phyloP scores from a whole-genome alignment of 2,329 filamentous ascomycete species.

The Coleophoma cylindrospora region DNA sequence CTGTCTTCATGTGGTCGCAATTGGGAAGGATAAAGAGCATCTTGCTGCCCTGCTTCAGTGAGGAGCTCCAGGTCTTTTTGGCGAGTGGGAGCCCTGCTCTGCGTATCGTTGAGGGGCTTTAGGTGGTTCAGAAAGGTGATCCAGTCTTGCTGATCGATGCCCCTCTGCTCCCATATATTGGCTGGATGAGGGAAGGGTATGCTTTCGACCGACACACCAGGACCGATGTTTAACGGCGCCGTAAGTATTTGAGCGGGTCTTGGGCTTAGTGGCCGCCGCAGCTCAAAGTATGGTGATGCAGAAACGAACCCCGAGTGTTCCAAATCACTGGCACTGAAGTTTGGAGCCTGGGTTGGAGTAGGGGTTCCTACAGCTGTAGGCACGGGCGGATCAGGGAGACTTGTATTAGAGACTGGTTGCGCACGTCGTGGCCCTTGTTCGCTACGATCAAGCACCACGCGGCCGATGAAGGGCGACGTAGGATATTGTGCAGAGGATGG shows the following conservation, averaged over 20 bases:
- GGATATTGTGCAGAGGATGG: neutral
- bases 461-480: neutral
- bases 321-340: neutral
- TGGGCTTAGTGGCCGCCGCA: neutral
- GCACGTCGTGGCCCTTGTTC: neutral
- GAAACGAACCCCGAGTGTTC: conserved; percentile 6
- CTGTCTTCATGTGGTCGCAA: conserved; percentile 20
- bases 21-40: neutral
- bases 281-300: conserved; percentile 10
- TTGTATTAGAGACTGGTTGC: neutral
- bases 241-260: neutral
- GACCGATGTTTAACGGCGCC: conserved; percentile 1
- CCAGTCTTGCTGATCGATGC: conserved; percentile 48
- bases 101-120: conserved; percentile 35
- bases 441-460: neutral
- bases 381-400: neutral
- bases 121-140: conserved; percentile 51
- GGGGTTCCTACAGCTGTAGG: neutral
- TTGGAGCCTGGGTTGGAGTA: neutral
- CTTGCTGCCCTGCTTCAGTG: neutral
- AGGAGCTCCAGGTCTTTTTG: neutral
- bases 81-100: neutral
- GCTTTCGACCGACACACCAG: neutral
- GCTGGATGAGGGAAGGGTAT: conserved; percentile 5
- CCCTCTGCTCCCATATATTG: conserved; percentile 24